phyloP scores from a whole-genome alignment of 441 rosid species.

The Adansonia grandidieri region DNA sequence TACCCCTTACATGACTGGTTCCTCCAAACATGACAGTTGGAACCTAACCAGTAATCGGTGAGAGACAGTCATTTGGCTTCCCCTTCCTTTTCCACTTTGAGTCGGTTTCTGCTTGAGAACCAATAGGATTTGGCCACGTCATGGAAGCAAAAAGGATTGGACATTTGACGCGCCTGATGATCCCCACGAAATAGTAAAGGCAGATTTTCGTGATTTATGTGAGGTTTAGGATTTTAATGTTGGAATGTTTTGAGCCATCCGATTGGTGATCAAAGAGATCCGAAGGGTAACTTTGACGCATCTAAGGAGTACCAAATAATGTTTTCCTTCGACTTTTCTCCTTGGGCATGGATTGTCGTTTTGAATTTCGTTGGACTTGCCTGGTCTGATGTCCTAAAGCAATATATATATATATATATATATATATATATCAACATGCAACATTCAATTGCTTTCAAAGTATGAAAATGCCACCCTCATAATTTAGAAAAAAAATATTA shows the following conservation, averaged over 20 bases:
- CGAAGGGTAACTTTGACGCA: neutral
- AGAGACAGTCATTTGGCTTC: conserved; percentile 15
- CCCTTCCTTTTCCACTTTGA: conserved; percentile 16
- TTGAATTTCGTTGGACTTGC: conserved; percentile 23
- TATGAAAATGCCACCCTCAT: neutral
- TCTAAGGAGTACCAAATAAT: conserved; percentile 29
- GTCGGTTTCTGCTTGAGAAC: conserved; percentile 13
- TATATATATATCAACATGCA: neutral
- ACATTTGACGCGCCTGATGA: neutral
- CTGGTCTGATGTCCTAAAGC: neutral
- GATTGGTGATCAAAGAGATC: conserved; percentile 23
- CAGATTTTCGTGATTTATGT: neutral
- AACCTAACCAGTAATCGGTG: conserved; percentile 46
- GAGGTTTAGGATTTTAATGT: neutral
- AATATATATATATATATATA: neutral
- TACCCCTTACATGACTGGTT: conserved; percentile 39
- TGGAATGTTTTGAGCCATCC: conserved; percentile 19
- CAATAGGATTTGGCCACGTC: conserved; percentile 45
- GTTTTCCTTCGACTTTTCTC: conserved; percentile 26
- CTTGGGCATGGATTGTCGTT: neutral
- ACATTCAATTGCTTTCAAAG: neutral
- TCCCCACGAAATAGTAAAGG: neutral
- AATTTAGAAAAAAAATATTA: neutral
- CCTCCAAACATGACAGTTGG: conserved; percentile 56
- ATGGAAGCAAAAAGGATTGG: conserved; percentile 20